phyloP scores from a whole-genome alignment of 2,329 filamentous ascomycete genomes.

The Verticillium nubilum region DNA sequence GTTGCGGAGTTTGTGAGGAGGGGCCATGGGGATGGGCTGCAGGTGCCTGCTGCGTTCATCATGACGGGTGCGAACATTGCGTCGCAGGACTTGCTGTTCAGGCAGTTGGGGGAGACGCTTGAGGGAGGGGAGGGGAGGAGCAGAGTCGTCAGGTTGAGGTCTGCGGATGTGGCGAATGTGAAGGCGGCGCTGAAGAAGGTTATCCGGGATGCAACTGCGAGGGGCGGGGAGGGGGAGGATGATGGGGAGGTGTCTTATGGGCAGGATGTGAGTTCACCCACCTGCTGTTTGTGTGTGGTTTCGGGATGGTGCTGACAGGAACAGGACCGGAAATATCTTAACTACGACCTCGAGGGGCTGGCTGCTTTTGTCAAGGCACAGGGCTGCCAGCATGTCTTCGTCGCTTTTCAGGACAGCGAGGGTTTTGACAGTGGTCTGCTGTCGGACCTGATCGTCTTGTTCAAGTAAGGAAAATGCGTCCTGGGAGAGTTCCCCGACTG shows the following conservation, averaged over 20 bases:
- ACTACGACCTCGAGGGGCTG: slow-evolving; percentile 73
- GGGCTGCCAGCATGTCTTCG: slow-evolving; percentile 53
- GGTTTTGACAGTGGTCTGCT: slow-evolving; percentile 71
- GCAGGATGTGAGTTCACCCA: slow-evolving; percentile 37
- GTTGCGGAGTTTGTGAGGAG: slow-evolving; percentile 50
- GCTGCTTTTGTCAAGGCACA: slow-evolving; percentile 52
- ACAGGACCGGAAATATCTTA: slow-evolving; percentile 61
- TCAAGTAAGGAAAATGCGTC: slow-evolving; percentile 45
- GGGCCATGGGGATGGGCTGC: slow-evolving; percentile 16
- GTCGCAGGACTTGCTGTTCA: slow-evolving; percentile 68
- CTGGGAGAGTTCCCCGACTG: not conserved
- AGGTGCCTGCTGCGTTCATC: slow-evolving; percentile 57
- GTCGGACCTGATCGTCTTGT: slow-evolving; percentile 62
- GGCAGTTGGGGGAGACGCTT: slow-evolving; percentile 59
- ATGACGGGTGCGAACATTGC: slow-evolving; percentile 75
- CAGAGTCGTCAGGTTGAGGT: slow-evolving; percentile 61
- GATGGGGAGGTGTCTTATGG: slow-evolving; percentile 39
- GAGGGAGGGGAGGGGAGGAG: slow-evolving; percentile 38
- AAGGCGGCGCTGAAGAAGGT: slow-evolving; percentile 69
- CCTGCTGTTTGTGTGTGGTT: not conserved
- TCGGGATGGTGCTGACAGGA: not conserved
- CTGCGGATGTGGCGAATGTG: slow-evolving; percentile 66
- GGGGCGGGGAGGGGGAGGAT: slow-evolving; percentile 44
- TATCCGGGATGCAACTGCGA: slow-evolving; percentile 59
- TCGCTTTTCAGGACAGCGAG: slow-evolving; percentile 78